Conservation (phyloP, 192 early-diverging fungal species). For the Backusella tarrabulga region DNA sequence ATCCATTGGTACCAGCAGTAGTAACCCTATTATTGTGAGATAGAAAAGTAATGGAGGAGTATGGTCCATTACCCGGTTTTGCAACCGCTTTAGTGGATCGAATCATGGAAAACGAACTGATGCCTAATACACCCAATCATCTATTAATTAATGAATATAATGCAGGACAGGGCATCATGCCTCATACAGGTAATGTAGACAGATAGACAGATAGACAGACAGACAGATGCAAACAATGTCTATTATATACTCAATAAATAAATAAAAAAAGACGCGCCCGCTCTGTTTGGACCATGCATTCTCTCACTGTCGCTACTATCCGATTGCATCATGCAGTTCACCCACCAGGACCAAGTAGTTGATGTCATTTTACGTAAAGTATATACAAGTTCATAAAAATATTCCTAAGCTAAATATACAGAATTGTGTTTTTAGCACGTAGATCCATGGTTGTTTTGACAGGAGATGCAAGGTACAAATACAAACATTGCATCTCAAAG, state of each 20-base stretch:
- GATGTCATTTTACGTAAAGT: constrained; percentile 43
- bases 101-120: constrained; percentile 39
- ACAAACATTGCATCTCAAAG: constrained; percentile 69
- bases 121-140: constrained; percentile 47
- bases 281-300: constrained; percentile 62
- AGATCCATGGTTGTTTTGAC: constrained; percentile 60
- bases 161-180: constrained; percentile 66
- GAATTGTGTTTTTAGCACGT: constrained; percentile 35
- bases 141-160: constrained; percentile 68
- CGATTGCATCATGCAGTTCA: constrained; percentile 66
- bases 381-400: background rate
- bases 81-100: constrained; percentile 42
- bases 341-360: constrained; percentile 24
- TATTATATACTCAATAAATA: too few species aligned
- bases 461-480: constrained; percentile 54
- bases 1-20: background rate
- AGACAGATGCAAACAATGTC: too few species aligned
- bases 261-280: constrained; percentile 44
- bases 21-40: background rate
- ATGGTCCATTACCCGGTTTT: constrained; percentile 53
- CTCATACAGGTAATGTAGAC: constrained; percentile 39
- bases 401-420: background rate
- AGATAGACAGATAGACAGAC: too few species aligned
- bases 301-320: constrained; percentile 59
- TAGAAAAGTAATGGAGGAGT: constrained; percentile 51